phyloP scores from a whole-genome alignment of 2,329 filamentous ascomycete genomes.

The Alternaria sp. region DNA sequence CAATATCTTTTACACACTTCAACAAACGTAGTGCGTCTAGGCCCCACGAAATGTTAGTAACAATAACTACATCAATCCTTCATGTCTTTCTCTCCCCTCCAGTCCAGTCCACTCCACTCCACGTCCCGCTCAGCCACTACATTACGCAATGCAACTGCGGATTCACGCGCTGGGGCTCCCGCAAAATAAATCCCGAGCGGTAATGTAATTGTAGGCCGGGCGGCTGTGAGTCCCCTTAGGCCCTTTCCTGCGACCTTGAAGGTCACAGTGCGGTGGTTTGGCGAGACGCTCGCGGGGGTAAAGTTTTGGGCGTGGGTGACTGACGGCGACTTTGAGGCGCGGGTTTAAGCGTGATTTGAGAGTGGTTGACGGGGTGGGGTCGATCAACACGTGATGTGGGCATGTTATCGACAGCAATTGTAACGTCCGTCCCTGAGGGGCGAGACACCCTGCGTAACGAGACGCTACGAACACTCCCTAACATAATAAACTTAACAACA shows the following conservation, averaged over 20 bases:
- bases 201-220: not conserved
- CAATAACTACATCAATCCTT: not conserved
- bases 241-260: slow-evolving; percentile 2
- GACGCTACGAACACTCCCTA: slow-evolving; percentile 2
- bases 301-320: not conserved
- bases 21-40: too few species aligned
- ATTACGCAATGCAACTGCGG: not conserved
- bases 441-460: slow-evolving; percentile 9
- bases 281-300: not conserved
- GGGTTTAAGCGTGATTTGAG: not conserved
- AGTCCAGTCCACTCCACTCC: too few species aligned
- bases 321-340: not conserved
- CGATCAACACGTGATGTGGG: not conserved
- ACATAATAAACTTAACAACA: slow-evolving; percentile 10
- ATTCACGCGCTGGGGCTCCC: not conserved
- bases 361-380: not conserved
- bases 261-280: slow-evolving; percentile 2
- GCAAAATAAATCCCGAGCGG: not conserved
- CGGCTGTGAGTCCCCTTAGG: not conserved
- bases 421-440: slow-evolving; percentile 4
- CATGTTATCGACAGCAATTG: not conserved
- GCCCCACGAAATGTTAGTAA: too few species aligned
- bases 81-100: not conserved
- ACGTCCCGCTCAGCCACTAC: not conserved
- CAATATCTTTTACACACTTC: too few species aligned